Evolutionary conservation across 129 eudicot genomes (phyloP).

Genomic region (Helianthus tuberosus): DNA sequence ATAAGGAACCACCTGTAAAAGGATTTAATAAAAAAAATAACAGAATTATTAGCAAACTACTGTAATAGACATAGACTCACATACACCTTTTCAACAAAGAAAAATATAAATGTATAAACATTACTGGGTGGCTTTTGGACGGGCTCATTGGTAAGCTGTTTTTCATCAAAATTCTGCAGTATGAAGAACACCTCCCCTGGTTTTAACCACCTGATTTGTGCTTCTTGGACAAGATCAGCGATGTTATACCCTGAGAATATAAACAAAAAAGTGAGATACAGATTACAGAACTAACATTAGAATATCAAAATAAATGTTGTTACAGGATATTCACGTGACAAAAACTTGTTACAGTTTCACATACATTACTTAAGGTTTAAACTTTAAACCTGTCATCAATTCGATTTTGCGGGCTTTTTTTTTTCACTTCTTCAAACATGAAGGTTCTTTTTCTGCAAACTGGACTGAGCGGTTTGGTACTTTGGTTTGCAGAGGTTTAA

Average conservation of each 20-base stretch:
- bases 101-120: neutral
- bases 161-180: conserved; percentile 67
- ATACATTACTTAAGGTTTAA: neutral
- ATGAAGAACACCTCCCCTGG: conserved; percentile 86
- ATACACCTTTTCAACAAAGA: conserved; percentile 2
- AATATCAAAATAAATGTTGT: conserved; percentile 6
- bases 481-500: neutral
- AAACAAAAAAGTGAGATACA: conserved; percentile 13
- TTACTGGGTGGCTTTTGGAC: conserved; percentile 84
- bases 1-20: conserved; percentile 82
- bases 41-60: conserved; percentile 2
- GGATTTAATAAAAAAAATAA: conserved; percentile 19
- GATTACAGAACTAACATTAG: neutral
- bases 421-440: too few species aligned
- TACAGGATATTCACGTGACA: conserved; percentile 6
- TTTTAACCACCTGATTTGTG: conserved; percentile 88
- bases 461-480: neutral
- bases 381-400: conserved; percentile 1
- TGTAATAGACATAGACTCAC: too few species aligned
- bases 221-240: conserved; percentile 68
- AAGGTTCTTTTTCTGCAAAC: neutral
- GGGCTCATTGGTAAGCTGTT: conserved; percentile 67
- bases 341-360: neutral
- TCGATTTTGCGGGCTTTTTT: neutral
- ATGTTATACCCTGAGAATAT: conserved; percentile 65